Base-by-base conservation (phyloP, 176 grass and related monocot species). In the Pontederia paniculata region DNA sequence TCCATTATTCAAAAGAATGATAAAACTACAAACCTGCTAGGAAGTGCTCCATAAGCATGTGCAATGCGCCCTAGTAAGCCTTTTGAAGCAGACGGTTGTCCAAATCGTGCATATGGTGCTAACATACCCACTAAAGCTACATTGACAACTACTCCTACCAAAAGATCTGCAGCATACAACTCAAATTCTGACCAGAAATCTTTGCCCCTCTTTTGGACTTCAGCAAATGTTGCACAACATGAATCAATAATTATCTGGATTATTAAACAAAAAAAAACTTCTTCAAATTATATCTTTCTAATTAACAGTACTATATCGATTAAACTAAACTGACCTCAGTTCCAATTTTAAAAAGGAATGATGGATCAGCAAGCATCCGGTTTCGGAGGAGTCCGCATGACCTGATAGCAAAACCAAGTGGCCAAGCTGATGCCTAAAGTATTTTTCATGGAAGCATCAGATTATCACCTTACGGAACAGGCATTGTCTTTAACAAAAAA, bases 161-260 rank as follows among this genome's bases (percentile, higher is more conserved):
- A 71, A 70, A 96, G 84, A 78, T 96, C 90, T 0, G 79, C 90
- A 16, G 85, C 70, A 70, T 96, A 96, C 79, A 96, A 55, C 74
- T 96, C 90, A 44, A 89, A 96, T 57, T 96, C 90, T 9, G 85
- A 82, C 90, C 85, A 96, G 74, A 86, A 96, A 62, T 96, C 90
- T 21, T 86, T 74, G 6, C 90, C 90, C 62, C 85, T 89, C 79
- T 96, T 96, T 65, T 96, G 85, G 60, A 96, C 78, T 68, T 96
- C 85, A 1, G 82, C 90, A 41, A 96, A 88, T 19, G 85, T 95
- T 9, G 85, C 90, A 6, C 85, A 89, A 56, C 90, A 96, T 0
- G 90, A 89, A 23, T 96, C 90, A 12, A 89, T 96, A 60, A 89
- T 81, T 78, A 96, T 96, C 90, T 96, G 77, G 49, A 50, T 63